These are phyloP conservation scores for Scheffersomyces stambukii DNA, from an alignment of 1,139 yeast species.

Conservation along the genomic window DNA sequence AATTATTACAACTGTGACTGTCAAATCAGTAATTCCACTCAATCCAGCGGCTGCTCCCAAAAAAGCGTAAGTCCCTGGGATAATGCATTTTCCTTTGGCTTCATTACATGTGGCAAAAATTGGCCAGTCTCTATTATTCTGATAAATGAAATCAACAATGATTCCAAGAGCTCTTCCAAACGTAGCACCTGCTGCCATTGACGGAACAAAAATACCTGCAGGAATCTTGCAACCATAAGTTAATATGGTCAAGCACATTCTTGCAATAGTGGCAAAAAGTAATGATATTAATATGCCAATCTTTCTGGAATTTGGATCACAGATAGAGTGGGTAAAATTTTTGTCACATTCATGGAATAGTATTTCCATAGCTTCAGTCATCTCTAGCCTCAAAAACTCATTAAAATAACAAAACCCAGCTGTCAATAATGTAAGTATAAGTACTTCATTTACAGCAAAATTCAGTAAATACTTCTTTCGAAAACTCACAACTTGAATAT, in stretches of 20 bases:
- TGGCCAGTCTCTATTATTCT: constrained; percentile 32
- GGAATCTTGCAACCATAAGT: constrained; percentile 94
- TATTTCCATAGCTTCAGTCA: constrained; percentile 94
- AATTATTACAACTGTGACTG: constrained; percentile 89
- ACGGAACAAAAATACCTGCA: constrained; percentile 94
- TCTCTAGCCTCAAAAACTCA: constrained; percentile 74
- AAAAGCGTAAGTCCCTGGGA: constrained; percentile 92
- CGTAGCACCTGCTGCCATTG: constrained; percentile 95
- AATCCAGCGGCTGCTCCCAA: constrained; percentile 97
- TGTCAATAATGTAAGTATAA: constrained; percentile 62
- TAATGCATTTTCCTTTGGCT: constrained; percentile 51
- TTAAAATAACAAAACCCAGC: constrained; percentile 80
- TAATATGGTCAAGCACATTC: constrained; percentile 69
- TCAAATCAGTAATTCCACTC: constrained; percentile 88
- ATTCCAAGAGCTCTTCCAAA: constrained; percentile 86
- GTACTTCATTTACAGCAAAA: constrained; percentile 68
- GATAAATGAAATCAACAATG: constrained; percentile 55
- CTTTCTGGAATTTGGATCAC: constrained; percentile 41
- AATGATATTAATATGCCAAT: constrained; percentile 44
- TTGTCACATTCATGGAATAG: constrained; percentile 80
- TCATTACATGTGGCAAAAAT: constrained; percentile 47
- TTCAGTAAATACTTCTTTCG: constrained; percentile 63
- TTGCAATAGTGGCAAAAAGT: constrained; percentile 63
- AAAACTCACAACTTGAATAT: constrained; percentile 73
- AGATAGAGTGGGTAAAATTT: constrained; percentile 38